A percentile compares a stretch with the other conserved stretches of the same genome.
phyloP scores from a whole-genome alignment of 768 basidiomycete species.

The Trametes punicea region DNA sequence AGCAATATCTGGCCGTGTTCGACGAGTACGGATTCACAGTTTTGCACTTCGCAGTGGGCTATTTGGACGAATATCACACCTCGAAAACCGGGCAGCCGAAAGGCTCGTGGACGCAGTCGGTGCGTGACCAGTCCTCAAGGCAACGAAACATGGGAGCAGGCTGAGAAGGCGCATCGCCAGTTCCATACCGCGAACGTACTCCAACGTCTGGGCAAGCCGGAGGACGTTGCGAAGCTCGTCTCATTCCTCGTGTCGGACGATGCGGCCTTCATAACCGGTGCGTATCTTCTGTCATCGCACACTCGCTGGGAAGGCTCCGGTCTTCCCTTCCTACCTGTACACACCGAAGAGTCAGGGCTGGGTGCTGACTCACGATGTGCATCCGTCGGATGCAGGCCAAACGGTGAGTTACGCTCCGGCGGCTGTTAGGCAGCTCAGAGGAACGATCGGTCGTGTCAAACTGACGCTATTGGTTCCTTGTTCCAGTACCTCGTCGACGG shows the following conservation, averaged over 20 bases:
- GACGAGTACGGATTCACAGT: background rate
- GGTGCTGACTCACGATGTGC: background rate
- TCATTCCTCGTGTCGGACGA: constrained; percentile 31
- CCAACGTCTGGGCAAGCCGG: constrained; percentile 27
- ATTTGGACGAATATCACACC: constrained; percentile 18
- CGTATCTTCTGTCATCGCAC: background rate
- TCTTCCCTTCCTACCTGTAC: too few relatives aligned
- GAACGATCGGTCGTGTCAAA: background rate
- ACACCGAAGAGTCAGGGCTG: too few relatives aligned
- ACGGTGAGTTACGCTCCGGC: background rate
- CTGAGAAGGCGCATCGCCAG: background rate
- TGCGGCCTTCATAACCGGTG: constrained; percentile 30
- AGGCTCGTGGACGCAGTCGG: constrained; percentile 12
- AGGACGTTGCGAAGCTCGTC: constrained; percentile 32
- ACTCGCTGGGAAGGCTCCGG: too few relatives aligned
- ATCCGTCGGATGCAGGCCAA: background rate
- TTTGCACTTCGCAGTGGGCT: background rate
- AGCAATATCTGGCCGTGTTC: background rate
- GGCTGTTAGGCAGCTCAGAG: too few relatives aligned
- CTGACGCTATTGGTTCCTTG: background rate
- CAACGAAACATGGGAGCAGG: background rate
- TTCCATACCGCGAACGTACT: constrained; percentile 20
- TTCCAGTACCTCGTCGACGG: constrained; percentile 10
- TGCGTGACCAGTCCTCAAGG: background rate
- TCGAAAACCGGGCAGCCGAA: constrained; percentile 10